These are phyloP conservation scores for Tolypocladium endophyticum DNA, from an alignment of 2,329 filamentous ascomycete genomes.

Conservation along the genomic window DNA sequence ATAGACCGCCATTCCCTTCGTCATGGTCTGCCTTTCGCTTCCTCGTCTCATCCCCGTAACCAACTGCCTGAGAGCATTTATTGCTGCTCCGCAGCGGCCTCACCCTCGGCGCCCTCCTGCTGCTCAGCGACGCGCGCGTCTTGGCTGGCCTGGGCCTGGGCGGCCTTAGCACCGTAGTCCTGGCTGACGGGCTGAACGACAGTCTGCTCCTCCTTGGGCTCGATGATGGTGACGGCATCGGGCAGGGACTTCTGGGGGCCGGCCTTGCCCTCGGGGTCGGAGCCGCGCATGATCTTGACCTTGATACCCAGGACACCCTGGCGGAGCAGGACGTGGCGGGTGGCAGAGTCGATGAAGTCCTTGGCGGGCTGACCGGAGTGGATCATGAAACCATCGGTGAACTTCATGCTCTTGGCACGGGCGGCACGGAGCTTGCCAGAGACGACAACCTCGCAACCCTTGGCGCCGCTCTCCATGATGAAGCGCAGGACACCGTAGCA, in stretches of 20 bases:
- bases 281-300: slow-evolving; percentile 99
- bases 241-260: slow-evolving; percentile 95
- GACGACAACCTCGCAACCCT: slow-evolving; percentile 99
- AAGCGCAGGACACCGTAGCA: slow-evolving; percentile 99
- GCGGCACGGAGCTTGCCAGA: slow-evolving; percentile 98
- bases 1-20: slow-evolving; percentile 22
- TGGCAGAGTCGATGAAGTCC: slow-evolving; percentile 98
- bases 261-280: slow-evolving; percentile 98
- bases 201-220: slow-evolving; percentile 98
- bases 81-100: slow-evolving; percentile 19
- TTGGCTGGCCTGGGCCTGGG: slow-evolving; percentile 57
- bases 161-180: slow-evolving; percentile 94
- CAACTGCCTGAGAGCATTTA: slow-evolving; percentile 18
- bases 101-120: slow-evolving; percentile 41
- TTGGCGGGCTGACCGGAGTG: slow-evolving; percentile 99
- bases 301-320: slow-evolving; percentile 99
- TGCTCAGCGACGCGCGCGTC: slow-evolving; percentile 49
- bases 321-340: slow-evolving; percentile 97
- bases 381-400: slow-evolving; percentile 99
- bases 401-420: slow-evolving; percentile 99
- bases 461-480: slow-evolving; percentile 99
- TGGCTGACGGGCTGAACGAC: slow-evolving; percentile 93
- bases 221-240: slow-evolving; percentile 98
- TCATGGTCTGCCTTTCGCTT: slow-evolving; percentile 8
- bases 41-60: slow-evolving; percentile 6